A percentile compares a stretch with the other conserved stretches of the same genome.
Conservation (phyloP, 208 protist species). For the Leishmania tarentolae region DNA sequence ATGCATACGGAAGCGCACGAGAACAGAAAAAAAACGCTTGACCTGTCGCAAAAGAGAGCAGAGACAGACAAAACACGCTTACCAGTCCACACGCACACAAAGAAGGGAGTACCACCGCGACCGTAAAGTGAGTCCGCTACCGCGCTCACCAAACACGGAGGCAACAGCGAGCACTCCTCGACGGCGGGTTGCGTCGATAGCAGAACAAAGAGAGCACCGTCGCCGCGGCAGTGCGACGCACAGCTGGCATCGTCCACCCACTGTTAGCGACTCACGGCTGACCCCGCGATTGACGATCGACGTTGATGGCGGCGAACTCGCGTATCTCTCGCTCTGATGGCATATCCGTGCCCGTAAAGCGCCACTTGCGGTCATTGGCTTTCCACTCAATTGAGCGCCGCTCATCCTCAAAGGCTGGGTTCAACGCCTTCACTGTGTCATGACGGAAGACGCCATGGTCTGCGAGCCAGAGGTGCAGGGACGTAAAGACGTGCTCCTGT, state of each 20-base stretch:
- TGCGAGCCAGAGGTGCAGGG: conserved; percentile 86
- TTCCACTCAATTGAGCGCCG: conserved; percentile 82
- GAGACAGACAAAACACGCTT: background rate
- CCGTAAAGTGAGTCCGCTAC: background rate
- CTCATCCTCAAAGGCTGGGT: conserved; percentile 88
- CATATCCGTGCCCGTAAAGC: conserved; percentile 83
- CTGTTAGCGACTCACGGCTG: background rate
- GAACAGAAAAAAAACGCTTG: background rate
- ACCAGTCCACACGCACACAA: background rate
- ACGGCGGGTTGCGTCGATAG: background rate
- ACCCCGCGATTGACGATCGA: conserved; percentile 44
- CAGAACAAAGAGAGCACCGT: background rate
- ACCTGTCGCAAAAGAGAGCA: background rate
- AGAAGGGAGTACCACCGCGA: background rate
- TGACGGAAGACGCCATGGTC: conserved; percentile 89
- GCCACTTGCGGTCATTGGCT: conserved; percentile 86
- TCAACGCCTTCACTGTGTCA: conserved; percentile 87
- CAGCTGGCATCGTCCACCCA: background rate
- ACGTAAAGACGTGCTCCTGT: conserved; percentile 86
- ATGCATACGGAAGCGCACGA: background rate
- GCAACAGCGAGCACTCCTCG: background rate
- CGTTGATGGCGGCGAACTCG: conserved; percentile 90
- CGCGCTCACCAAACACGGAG: background rate
- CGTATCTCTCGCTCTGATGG: conserved; percentile 75
- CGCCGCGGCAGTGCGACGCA: background rate